Conservation (phyloP, 352 stramenopile genomes). For the Globisporangium spinosum region DNA sequence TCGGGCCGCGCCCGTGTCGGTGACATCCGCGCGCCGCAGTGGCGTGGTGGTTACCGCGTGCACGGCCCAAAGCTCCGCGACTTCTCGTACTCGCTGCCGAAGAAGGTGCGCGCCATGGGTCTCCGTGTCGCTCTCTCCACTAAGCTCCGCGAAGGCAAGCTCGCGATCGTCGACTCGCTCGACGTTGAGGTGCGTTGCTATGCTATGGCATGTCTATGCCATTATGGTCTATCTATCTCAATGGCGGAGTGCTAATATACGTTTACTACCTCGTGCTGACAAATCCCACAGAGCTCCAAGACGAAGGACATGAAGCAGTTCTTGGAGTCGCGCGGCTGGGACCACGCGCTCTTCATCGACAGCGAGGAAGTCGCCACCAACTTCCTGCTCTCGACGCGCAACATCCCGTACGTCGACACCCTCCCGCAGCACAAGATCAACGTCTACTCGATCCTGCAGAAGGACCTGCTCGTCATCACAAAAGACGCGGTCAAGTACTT, state of each 20-base stretch:
- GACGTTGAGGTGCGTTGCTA: conserved; percentile 56
- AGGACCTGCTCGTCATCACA: conserved; percentile 84
- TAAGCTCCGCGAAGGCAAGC: conserved; percentile 85
- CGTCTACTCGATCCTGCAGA: conserved; percentile 89
- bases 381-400: conserved; percentile 79
- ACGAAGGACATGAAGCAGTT: conserved; percentile 87
- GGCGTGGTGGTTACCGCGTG: conserved; percentile 81
- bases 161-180: conserved; percentile 77
- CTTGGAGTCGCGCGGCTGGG: conserved; percentile 70
- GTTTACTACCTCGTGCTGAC: neutral
- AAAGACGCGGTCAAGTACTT: conserved; percentile 87
- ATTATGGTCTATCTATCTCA: neutral
- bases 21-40: conserved; percentile 82
- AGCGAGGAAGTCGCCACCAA: conserved; percentile 67
- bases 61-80: conserved; percentile 83
- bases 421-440: conserved; percentile 87
- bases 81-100: conserved; percentile 84
- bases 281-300: conserved; percentile 57
- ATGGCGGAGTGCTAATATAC: neutral
- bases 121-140: conserved; percentile 82
- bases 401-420: conserved; percentile 83
- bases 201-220: neutral
- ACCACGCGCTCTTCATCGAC: conserved; percentile 85
- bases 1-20: conserved; percentile 82
- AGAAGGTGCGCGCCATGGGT: conserved; percentile 87